Conservation (phyloP, 352 stramenopile species). For the Phytophthora pistaciae region DNA sequence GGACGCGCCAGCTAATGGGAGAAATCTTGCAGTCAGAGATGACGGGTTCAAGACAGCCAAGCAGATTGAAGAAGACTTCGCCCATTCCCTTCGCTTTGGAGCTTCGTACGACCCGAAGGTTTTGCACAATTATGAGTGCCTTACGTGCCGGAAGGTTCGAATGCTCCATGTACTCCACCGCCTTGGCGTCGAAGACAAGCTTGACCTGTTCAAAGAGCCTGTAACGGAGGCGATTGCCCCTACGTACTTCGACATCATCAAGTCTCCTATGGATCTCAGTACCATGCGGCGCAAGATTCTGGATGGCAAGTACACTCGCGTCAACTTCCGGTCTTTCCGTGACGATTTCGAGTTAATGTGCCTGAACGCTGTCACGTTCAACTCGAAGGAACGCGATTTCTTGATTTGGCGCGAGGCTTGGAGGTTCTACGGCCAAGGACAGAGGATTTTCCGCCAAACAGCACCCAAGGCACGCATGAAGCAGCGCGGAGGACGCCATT, state of each 20-base stretch:
- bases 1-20: constrained; percentile 16
- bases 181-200: constrained; percentile 78
- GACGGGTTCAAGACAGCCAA: constrained; percentile 56
- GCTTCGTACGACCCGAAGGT: constrained; percentile 71
- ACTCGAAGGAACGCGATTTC: constrained; percentile 90
- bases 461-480: constrained; percentile 84
- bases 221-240: constrained; percentile 94
- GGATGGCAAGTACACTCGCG: constrained; percentile 70
- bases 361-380: constrained; percentile 97
- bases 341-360: constrained; percentile 97
- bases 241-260: constrained; percentile 95
- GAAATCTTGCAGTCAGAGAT: constrained; percentile 23
- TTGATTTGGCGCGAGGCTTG: constrained; percentile 94
- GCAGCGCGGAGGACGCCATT: constrained; percentile 73
- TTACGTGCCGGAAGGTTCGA: constrained; percentile 80
- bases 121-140: constrained; percentile 86
- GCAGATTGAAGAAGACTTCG: constrained; percentile 72
- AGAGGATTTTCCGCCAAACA: constrained; percentile 76
- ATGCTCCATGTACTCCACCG: constrained; percentile 78
- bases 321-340: constrained; percentile 83
- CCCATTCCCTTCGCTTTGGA: constrained; percentile 67
- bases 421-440: constrained; percentile 90
- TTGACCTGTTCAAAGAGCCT: constrained; percentile 94
- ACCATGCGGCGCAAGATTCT: constrained; percentile 88
- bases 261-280: constrained; percentile 93